Percentiles rank a stretch among this genome's conserved stretches.
phyloP scores from a whole-genome alignment of 495 filamentous ascomycete genomes.

The Stereocaulon alpinum region DNA sequence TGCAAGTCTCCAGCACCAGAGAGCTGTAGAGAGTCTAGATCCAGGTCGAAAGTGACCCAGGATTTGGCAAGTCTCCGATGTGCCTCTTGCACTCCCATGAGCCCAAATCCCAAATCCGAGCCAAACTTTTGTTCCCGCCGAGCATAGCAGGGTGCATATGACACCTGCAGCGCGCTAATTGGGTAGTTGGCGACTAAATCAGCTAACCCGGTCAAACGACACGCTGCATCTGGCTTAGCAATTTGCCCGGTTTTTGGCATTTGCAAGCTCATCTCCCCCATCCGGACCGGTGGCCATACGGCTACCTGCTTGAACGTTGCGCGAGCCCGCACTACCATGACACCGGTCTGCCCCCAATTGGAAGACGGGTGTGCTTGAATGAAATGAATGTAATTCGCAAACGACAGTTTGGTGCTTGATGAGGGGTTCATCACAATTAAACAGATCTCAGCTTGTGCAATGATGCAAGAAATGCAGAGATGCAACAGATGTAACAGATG shows the following conservation, averaged over 20 bases:
- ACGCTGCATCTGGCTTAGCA: background rate
- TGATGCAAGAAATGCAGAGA: too few species aligned
- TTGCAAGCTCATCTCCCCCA: conserved; percentile 1
- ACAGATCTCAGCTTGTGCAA: too few species aligned
- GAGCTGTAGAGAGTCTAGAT: background rate
- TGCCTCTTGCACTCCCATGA: conserved; percentile 1
- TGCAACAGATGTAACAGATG: too few species aligned
- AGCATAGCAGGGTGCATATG: conserved; percentile 2
- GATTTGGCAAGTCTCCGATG: conserved; percentile 4
- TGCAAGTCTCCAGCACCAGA: too few species aligned
- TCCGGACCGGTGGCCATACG: background rate
- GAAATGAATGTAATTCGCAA: background rate
- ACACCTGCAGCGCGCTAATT: conserved; percentile 6
- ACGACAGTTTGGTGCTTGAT: too few species aligned
- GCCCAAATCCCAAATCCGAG: background rate
- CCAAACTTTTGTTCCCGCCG: conserved; percentile 1
- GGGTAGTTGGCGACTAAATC: background rate
- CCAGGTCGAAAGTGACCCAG: background rate
- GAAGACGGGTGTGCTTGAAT: background rate
- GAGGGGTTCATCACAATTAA: too few species aligned
- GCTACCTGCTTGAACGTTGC: conserved; percentile 3
- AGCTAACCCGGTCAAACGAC: background rate
- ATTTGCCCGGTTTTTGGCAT: background rate
- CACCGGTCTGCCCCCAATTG: background rate
- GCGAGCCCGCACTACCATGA: background rate